These are phyloP conservation scores for Syzygium oleosum DNA, from an alignment of 345 rosid genomes.

Conservation along the genomic window DNA sequence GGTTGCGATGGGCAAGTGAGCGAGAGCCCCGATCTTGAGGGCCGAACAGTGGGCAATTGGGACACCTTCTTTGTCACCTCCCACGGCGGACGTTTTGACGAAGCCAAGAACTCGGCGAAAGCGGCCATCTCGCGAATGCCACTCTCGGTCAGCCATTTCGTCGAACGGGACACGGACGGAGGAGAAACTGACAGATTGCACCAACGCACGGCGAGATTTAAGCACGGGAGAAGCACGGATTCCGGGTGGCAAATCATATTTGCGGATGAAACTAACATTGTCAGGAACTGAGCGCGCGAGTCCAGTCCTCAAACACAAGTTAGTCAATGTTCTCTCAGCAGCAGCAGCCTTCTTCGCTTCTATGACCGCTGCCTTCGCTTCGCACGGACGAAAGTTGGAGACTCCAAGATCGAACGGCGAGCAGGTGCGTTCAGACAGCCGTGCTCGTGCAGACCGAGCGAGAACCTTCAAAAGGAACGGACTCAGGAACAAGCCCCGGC, in stretches of 20 bases:
- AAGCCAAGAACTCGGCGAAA: slow-evolving; percentile 14
- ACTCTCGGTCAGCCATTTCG: slow-evolving; percentile 28
- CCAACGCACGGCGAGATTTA: background rate
- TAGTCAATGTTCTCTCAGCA: background rate
- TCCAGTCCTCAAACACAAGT: background rate
- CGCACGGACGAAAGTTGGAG: background rate
- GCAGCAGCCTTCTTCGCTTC: background rate
- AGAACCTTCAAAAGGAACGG: background rate
- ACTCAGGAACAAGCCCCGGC: background rate
- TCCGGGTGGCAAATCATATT: background rate
- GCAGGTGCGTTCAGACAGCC: background rate
- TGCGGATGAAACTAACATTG: background rate
- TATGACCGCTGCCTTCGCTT: background rate
- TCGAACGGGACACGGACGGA: slow-evolving; percentile 24
- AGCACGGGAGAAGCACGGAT: background rate
- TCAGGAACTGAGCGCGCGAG: background rate
- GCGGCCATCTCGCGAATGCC: background rate
- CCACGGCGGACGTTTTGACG: slow-evolving; percentile 18
- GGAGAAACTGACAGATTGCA: background rate
- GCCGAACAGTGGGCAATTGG: slow-evolving; percentile 39
- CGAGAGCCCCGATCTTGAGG: slow-evolving; percentile 43
- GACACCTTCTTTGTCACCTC: slow-evolving; percentile 6
- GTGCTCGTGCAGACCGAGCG: background rate
- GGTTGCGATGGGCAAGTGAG: slow-evolving; percentile 32
- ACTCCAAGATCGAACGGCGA: background rate